phyloP scores from a whole-genome alignment of 1,284 basidiomycete species.

The Naganishia liquefaciens region DNA sequence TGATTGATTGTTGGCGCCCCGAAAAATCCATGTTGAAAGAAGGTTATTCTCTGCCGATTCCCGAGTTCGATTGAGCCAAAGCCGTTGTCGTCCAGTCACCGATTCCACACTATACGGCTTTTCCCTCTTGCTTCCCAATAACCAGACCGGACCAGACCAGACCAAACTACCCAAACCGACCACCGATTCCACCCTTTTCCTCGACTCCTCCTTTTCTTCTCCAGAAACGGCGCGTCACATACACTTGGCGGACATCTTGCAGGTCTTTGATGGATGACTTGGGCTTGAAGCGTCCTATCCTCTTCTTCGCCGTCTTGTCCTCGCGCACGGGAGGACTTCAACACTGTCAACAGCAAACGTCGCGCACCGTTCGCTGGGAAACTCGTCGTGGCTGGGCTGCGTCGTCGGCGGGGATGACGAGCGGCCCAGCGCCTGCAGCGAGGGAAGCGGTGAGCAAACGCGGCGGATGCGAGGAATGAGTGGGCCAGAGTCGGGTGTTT shows the following conservation, averaged over 20 bases:
- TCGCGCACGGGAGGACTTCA: not conserved
- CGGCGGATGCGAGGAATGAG: not conserved
- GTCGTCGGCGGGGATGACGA: slow-evolving; percentile 5
- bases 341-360: not conserved
- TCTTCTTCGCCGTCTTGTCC: not conserved
- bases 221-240: slow-evolving; percentile 29
- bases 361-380: not conserved
- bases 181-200: not conserved
- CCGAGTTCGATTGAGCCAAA: not conserved
- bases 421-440: too few species aligned
- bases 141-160: slow-evolving; percentile 10
- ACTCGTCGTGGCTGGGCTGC: not conserved
- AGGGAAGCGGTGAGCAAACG: not conserved
- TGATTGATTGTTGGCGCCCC: too few species aligned
- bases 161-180: slow-evolving; percentile 6
- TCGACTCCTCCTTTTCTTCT: not conserved
- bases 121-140: not conserved
- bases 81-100: not conserved
- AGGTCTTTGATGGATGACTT: slow-evolving; percentile 28
- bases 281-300: slow-evolving; percentile 22
- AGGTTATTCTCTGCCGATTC: not conserved
- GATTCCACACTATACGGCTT: not conserved
- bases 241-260: slow-evolving; percentile 48
- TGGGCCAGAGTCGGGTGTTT: not conserved
- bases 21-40: not conserved